A percentile compares a stretch with the other conserved stretches of the same genome.
phyloP scores from a whole-genome alignment of 768 basidiomycete genomes.

The Kwoniella mangroviensis region DNA sequence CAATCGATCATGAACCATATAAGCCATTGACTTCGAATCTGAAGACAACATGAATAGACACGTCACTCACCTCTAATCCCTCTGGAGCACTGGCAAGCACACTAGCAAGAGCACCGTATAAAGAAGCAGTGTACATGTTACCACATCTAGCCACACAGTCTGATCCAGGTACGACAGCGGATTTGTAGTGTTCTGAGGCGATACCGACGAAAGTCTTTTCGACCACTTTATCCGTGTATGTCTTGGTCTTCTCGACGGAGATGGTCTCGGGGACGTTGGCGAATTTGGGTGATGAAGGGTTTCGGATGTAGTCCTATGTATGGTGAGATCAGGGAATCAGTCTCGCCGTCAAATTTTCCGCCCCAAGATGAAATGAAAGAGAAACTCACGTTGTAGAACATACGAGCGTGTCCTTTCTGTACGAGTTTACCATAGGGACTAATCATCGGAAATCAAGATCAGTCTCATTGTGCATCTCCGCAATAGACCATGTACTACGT shows the following conservation, averaged over 20 bases:
- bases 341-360: no score
- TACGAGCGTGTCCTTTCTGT: slow-evolving; percentile 91
- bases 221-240: slow-evolving; percentile 89
- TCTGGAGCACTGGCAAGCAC: slow-evolving; percentile 76
- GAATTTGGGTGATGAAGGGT: slow-evolving; percentile 68
- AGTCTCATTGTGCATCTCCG: no score
- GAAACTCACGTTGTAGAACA: slow-evolving; percentile 59
- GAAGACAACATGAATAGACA: background rate
- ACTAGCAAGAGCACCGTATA: slow-evolving; percentile 92
- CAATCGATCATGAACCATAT: background rate
- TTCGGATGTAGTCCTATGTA: slow-evolving; percentile 87
- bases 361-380: no score
- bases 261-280: slow-evolving; percentile 73
- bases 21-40: background rate
- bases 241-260: slow-evolving; percentile 67
- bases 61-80: slow-evolving; percentile 60
- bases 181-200: slow-evolving; percentile 74
- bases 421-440: slow-evolving; percentile 98
- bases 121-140: slow-evolving; percentile 97
- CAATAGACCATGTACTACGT: background rate
- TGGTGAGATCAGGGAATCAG: no score
- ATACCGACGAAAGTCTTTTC: slow-evolving; percentile 91
- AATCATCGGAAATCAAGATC: no score
- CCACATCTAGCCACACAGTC: slow-evolving; percentile 87
- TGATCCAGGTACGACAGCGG: slow-evolving; percentile 79